phyloP scores from a whole-genome alignment of 257 asterid species.

The Solanum tarapatanum region DNA sequence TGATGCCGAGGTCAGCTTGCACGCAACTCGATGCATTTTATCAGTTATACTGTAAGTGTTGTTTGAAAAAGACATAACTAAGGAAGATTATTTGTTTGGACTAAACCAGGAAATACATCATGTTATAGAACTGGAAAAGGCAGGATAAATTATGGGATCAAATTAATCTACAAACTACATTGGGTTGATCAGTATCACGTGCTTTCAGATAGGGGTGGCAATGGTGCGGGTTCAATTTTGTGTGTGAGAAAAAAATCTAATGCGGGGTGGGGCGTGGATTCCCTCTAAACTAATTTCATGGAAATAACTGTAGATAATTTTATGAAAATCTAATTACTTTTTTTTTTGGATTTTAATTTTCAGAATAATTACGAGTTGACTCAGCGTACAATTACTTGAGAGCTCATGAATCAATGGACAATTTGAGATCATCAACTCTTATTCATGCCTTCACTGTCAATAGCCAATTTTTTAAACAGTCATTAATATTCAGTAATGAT shows the following conservation, averaged over 20 bases:
- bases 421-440: neutral
- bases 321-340: no score
- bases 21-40: neutral
- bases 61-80: neutral
- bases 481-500: neutral
- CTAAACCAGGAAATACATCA: neutral
- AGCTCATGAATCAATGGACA: neutral
- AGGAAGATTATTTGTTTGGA: neutral
- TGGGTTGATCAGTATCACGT: neutral
- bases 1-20: neutral
- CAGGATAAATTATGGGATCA: neutral
- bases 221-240: neutral
- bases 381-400: neutral
- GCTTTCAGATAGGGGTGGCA: neutral
- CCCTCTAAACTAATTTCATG: neutral
- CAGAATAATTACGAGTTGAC: neutral
- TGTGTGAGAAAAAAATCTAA: neutral
- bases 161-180: neutral
- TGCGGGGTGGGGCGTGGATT: neutral
- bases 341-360: neutral
- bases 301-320: neutral
- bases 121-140: neutral
- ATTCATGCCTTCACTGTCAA: neutral
- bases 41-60: neutral
- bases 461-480: neutral